Evolutionary conservation across 331 rosid species (phyloP).

Genomic region (Quercus lobata): DNA sequence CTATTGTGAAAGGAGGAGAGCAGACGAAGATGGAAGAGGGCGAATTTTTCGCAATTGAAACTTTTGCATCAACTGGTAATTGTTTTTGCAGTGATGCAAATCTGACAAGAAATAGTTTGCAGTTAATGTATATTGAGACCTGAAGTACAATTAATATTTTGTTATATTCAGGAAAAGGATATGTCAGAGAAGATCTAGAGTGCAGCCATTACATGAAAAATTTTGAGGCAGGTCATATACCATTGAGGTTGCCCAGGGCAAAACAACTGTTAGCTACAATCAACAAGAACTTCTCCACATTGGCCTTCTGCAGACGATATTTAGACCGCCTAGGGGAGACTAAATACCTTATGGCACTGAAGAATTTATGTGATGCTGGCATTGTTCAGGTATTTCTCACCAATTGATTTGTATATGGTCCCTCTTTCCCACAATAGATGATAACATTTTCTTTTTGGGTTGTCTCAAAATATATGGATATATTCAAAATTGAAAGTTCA

Average conservation of each 20-base stretch:
- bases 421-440: too few relatives aligned
- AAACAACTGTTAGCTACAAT: slow-evolving; percentile 85
- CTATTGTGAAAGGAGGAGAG: slow-evolving; percentile 99
- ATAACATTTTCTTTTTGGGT: too few relatives aligned
- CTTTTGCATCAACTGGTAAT: slow-evolving; percentile 92
- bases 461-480: too few relatives aligned
- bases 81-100: slow-evolving; percentile 18
- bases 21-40: slow-evolving; percentile 99
- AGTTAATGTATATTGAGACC: not conserved
- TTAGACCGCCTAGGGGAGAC: slow-evolving; percentile 95
- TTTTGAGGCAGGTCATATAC: slow-evolving; percentile 86
- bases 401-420: not conserved
- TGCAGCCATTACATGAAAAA: slow-evolving; percentile 99
- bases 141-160: slow-evolving; percentile 13
- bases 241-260: slow-evolving; percentile 92
- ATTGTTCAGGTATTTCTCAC: slow-evolving; percentile 73
- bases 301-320: slow-evolving; percentile 93
- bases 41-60: slow-evolving; percentile 93
- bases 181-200: slow-evolving; percentile 94
- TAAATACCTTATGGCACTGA: slow-evolving; percentile 93
- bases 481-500: too few relatives aligned
- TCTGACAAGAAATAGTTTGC: slow-evolving; percentile 7
- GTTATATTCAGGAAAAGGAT: slow-evolving; percentile 74
- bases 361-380: slow-evolving; percentile 85
- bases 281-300: slow-evolving; percentile 91